These are phyloP conservation scores for Dactylellina parvicollis DNA, from an alignment of 2,329 filamentous ascomycete species.

Conservation along the genomic window DNA sequence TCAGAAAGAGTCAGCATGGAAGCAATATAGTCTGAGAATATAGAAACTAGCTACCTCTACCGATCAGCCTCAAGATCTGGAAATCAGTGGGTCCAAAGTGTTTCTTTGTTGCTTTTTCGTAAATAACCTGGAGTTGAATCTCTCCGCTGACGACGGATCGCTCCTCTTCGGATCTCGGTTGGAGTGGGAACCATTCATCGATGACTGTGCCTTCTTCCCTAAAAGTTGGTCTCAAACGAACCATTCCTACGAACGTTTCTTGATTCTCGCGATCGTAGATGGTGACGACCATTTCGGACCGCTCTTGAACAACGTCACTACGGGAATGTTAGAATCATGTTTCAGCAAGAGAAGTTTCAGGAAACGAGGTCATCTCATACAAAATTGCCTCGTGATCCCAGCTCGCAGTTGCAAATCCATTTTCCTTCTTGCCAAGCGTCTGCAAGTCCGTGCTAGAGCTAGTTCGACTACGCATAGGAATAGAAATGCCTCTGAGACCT, in stretches of 20 bases:
- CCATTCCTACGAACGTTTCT: slow-evolving; percentile 90
- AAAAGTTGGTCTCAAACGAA: slow-evolving; percentile 79
- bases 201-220: slow-evolving; percentile 74
- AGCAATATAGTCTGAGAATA: neutral
- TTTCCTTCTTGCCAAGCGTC: slow-evolving; percentile 67
- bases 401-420: slow-evolving; percentile 79
- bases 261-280: slow-evolving; percentile 87
- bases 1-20: slow-evolving; percentile 5
- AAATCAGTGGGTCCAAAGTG: slow-evolving; percentile 96
- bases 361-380: slow-evolving; percentile 68
- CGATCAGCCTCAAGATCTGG: slow-evolving; percentile 92
- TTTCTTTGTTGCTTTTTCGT: slow-evolving; percentile 86
- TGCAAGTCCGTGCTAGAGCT: slow-evolving; percentile 90
- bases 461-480: slow-evolving; percentile 95
- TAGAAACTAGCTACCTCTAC: slow-evolving; percentile 70
- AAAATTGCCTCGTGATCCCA: slow-evolving; percentile 97
- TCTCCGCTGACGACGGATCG: slow-evolving; percentile 82
- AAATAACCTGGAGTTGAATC: slow-evolving; percentile 84
- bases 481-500: slow-evolving; percentile 81
- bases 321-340: slow-evolving; percentile 57
- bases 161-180: slow-evolving; percentile 79
- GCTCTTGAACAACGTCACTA: slow-evolving; percentile 91
- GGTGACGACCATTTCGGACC: slow-evolving; percentile 89
- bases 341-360: slow-evolving; percentile 52
- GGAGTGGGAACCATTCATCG: slow-evolving; percentile 85